phyloP scores from a whole-genome alignment of 2,329 filamentous ascomycete species.

The Elsinoe necatrix region DNA sequence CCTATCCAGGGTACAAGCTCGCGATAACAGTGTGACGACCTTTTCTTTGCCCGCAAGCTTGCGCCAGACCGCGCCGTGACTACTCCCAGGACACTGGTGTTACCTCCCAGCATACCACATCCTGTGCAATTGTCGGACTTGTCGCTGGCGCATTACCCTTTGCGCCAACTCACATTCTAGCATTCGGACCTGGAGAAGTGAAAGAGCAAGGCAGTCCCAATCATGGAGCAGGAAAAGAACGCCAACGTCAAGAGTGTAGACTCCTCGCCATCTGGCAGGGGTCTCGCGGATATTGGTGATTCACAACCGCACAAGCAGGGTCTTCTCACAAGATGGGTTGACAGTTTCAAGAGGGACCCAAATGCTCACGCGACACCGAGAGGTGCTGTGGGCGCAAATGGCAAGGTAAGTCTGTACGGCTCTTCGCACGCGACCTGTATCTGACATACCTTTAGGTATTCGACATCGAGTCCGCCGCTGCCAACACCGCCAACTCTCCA shows the following conservation, averaged over 20 bases:
- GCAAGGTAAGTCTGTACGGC: constrained; percentile 26
- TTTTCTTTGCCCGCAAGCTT: not conserved
- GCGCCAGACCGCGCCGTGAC: not conserved
- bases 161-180: not conserved
- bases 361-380: constrained; percentile 44
- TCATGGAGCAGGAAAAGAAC: constrained; percentile 14
- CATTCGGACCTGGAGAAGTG: not conserved
- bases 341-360: constrained; percentile 58
- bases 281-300: not conserved
- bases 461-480: constrained; percentile 54
- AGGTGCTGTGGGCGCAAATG: constrained; percentile 42
- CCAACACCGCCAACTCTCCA: constrained; percentile 62
- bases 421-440: not conserved
- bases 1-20: not conserved
- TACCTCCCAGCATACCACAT: not conserved
- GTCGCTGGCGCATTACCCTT: not conserved
- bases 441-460: constrained; percentile 33
- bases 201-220: constrained; percentile 1
- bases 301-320: constrained; percentile 1
- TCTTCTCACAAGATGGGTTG: constrained; percentile 36
- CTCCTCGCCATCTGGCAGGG: constrained; percentile 7
- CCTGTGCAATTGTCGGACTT: not conserved
- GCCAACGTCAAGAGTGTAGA: constrained; percentile 11
- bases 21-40: constrained; percentile 7
- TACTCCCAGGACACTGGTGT: not conserved